Percentiles rank a stretch among this genome's conserved stretches.
Evolutionary conservation across 2,329 filamentous ascomycete species (phyloP).

Genomic region (Ophiostoma novo-ulmi): DNA sequence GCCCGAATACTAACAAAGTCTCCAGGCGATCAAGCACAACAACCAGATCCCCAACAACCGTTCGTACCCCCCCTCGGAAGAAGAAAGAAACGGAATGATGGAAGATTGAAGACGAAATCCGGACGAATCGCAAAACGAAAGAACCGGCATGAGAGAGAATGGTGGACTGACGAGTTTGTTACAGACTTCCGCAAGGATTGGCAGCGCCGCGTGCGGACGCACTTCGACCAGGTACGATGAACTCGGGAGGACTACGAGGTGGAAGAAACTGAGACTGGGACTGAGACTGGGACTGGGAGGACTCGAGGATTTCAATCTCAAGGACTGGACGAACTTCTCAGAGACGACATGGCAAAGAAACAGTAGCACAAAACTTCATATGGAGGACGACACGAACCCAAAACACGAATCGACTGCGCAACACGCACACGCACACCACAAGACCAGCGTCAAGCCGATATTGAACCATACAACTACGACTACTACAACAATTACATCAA

Average conservation of each 20-base stretch:
- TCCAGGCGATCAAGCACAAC: constrained; percentile 98
- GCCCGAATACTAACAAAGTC: constrained; percentile 28
- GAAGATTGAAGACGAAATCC: background rate
- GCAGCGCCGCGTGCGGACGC: constrained; percentile 97
- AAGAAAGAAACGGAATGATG: background rate
- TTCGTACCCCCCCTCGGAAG: constrained; percentile 45
- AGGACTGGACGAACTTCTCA: background rate
- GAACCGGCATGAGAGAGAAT: background rate
- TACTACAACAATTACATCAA: background rate
- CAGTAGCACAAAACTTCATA: background rate
- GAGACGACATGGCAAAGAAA: constrained; percentile 4
- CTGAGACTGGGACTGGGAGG: background rate
- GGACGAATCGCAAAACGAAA: background rate
- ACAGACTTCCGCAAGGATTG: constrained; percentile 99
- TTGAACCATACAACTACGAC: background rate
- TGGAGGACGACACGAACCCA: background rate
- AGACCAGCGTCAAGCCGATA: background rate
- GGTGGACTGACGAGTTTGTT: constrained; percentile 37
- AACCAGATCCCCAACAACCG: constrained; percentile 96
- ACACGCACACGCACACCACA: background rate
- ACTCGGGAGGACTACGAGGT: background rate
- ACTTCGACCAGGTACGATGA: constrained; percentile 94
- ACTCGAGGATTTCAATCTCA: background rate
- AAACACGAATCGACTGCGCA: background rate
- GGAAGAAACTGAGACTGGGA: background rate